Conservation (phyloP, 2,329 filamentous ascomycete species). For the Penicillium occitanis region DNA sequence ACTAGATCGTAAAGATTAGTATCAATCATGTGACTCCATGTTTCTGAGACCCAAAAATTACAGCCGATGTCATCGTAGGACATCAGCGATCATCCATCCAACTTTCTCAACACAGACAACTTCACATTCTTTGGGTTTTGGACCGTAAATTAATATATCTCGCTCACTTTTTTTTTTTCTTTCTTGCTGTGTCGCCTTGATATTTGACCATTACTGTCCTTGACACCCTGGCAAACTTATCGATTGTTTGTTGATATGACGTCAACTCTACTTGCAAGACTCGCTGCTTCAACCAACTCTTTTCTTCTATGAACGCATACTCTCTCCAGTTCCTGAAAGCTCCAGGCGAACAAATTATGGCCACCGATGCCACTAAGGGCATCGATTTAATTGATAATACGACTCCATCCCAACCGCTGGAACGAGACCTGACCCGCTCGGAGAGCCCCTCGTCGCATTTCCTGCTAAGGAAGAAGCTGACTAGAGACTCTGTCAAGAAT, state of each 20-base stretch:
- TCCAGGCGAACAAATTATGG: conserved; percentile 10
- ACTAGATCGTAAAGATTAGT: too few relatives aligned
- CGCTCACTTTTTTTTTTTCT: too few relatives aligned
- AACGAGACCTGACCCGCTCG: conserved; percentile 27
- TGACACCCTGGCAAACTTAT: neutral
- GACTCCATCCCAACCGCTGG: conserved; percentile 27
- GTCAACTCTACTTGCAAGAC: neutral
- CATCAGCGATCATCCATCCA: too few relatives aligned
- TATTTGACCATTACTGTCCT: too few relatives aligned
- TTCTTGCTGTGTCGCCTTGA: too few relatives aligned
- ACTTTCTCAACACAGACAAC: too few relatives aligned
- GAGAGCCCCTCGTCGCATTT: conserved; percentile 26
- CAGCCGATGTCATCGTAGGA: too few relatives aligned
- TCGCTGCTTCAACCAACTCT: neutral
- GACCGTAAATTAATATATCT: too few relatives aligned
- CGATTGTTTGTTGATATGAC: neutral
- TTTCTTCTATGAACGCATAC: neutral
- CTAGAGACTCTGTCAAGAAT: conserved; percentile 39
- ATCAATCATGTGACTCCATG: too few relatives aligned
- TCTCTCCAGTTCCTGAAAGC: neutral
- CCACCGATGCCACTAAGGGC: conserved; percentile 25
- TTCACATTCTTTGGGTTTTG: too few relatives aligned
- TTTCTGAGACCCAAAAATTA: too few relatives aligned
- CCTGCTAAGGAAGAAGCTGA: conserved; percentile 33
- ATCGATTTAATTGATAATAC: conserved; percentile 46